Base-by-base conservation (phyloP, 176 grass and related monocot species). In the Pontederia crassipes region DNA sequence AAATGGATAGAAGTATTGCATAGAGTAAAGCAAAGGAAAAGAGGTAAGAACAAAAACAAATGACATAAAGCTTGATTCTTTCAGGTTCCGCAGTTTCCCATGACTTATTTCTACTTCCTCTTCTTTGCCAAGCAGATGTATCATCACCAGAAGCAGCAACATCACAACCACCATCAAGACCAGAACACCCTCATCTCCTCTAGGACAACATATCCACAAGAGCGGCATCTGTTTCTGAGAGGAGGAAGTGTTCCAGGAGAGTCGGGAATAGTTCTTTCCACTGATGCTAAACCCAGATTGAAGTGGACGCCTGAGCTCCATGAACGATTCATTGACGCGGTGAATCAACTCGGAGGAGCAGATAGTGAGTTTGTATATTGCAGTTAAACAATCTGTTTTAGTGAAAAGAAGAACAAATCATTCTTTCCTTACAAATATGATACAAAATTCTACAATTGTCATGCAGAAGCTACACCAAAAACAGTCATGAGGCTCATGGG, bases 291-390 rank as follows among this genome's bases (percentile, higher is more conserved):
- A 60, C 87, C 92, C 13, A 76, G 92, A 62, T 60, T 96, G 60
- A 96, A 96, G 72, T 96, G 92, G 92, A 96, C 92, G 24, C 66
- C 81, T 1, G 92, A 96, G 78, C 77, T 90, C 57, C 92, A 96
- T 11, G 87, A 90, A 14, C 84, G 87, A 27, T 96, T 96, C 28
- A 64, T 81, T 8, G 87, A 90, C 27, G 92, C 92, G 15, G 83
- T 96, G 11, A 61, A 79, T 57, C 87, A 96, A 55, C 72, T 96
- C n/a, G 91, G 91, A 26, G 91, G 91, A 47, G 79, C 91, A 74
- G 91, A 96, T 66, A 96, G 91, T 96, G 67, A 95, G 86, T 80
- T 68, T 48, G 46, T 0, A 53, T 48, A 28, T 2, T 11, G 51
- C 9, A 11, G 11, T 14, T 15, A 48, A 62, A 73, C 49, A 53